Evolutionary conservation across 2,329 filamentous ascomycete species (phyloP).

Genomic region (Phyllosticta ampelicida): DNA sequence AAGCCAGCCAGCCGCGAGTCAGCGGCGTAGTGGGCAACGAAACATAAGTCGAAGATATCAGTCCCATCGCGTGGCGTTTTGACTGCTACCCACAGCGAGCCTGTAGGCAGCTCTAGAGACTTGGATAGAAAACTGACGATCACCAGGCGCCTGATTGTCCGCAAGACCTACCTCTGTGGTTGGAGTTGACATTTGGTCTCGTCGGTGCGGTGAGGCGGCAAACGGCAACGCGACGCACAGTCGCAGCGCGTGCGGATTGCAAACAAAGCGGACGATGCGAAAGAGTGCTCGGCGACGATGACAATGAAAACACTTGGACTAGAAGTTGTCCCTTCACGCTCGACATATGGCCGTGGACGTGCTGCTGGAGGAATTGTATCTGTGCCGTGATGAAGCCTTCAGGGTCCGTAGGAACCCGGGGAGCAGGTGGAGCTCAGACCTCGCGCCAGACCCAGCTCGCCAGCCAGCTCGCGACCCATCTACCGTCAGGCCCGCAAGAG

Average conservation of each 20-base stretch:
- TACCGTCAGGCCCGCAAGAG: background rate
- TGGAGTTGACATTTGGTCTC: too few species aligned
- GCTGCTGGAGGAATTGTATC: too few species aligned
- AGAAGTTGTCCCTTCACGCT: background rate
- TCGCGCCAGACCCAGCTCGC: background rate
- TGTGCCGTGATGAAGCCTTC: too few species aligned
- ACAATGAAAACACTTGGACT: background rate
- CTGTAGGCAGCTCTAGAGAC: too few species aligned
- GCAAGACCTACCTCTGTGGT: too few species aligned
- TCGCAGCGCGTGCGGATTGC: background rate
- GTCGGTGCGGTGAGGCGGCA: background rate
- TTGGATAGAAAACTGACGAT: too few species aligned
- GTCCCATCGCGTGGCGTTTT: too few species aligned
- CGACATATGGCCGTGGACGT: background rate
- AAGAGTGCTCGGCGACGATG: background rate
- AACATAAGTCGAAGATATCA: too few species aligned
- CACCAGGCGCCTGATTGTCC: too few species aligned
- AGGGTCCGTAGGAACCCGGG: background rate
- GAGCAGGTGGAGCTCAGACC: background rate
- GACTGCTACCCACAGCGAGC: too few species aligned
- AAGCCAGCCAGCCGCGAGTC: too few species aligned
- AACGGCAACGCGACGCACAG: background rate
- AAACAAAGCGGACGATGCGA: background rate
- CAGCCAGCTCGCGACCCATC: background rate
- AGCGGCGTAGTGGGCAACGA: too few species aligned